These are phyloP conservation scores for Penicillium fuscoglaucum DNA, from an alignment of 2,329 filamentous ascomycete species.

Conservation along the genomic window DNA sequence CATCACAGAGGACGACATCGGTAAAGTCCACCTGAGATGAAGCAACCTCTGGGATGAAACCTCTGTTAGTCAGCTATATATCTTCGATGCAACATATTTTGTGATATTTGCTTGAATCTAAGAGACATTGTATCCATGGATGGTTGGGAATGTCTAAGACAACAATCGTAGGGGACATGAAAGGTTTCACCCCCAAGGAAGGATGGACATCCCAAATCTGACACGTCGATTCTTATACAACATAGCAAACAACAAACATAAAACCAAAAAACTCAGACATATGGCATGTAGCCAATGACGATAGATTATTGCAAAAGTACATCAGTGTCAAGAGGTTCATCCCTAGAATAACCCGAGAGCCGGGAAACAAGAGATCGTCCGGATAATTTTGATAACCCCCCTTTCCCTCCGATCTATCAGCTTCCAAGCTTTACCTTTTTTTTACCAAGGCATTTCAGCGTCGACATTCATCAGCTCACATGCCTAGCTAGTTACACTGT, in stretches of 20 bases:
- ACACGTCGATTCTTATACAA: constrained; percentile 7
- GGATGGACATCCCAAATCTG: not conserved
- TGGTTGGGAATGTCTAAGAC: constrained; percentile 23
- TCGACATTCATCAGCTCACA: not conserved
- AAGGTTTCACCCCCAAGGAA: constrained; percentile 19
- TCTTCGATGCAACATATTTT: not conserved
- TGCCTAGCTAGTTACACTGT: not conserved
- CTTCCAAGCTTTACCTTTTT: not conserved
- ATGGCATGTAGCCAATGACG: constrained; percentile 2
- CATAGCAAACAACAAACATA: not conserved
- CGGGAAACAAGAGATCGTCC: constrained; percentile 17
- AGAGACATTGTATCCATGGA: not conserved
- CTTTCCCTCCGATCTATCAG: not conserved
- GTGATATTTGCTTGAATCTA: not conserved
- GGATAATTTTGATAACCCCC: constrained; percentile 15
- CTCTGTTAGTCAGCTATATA: not conserved
- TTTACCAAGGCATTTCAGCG: not conserved
- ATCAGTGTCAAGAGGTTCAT: not conserved
- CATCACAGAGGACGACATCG: not conserved
- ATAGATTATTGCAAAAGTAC: not conserved
- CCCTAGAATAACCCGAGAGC: constrained; percentile 9
- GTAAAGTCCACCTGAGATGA: not conserved
- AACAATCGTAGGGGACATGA: constrained; percentile 8
- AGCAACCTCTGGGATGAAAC: not conserved
- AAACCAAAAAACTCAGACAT: not conserved